These are phyloP conservation scores for Cardamine occulta DNA, from an alignment of 345 rosid species.

Conservation along the genomic window DNA sequence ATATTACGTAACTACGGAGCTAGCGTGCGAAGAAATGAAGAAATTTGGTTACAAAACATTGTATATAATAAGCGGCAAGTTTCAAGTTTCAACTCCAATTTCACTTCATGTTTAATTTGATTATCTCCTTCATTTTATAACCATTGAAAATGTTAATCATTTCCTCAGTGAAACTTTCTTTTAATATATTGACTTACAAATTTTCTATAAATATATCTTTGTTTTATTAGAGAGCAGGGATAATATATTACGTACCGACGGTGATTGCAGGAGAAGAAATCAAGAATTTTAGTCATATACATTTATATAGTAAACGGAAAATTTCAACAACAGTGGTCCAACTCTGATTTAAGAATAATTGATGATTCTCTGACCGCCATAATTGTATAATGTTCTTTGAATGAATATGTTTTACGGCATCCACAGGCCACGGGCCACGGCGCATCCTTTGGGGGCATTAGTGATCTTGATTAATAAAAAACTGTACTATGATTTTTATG, in stretches of 20 bases:
- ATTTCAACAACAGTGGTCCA: constrained; percentile 27
- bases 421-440: neutral
- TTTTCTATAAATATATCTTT: neutral
- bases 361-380: constrained; percentile 4
- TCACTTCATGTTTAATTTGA: neutral
- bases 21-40: neutral
- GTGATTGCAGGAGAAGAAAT: constrained; percentile 10
- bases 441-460: neutral
- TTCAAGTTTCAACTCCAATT: neutral
- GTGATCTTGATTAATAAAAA: neutral
- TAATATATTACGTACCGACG: constrained; percentile 30
- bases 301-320: neutral
- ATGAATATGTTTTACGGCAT: neutral
- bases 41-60: neutral
- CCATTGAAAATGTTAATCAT: neutral
- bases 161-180: neutral
- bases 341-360: neutral
- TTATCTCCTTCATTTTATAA: neutral
- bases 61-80: neutral
- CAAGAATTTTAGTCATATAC: constrained; percentile 5
- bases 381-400: constrained; percentile 7
- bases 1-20: constrained; percentile 5
- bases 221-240: constrained; percentile 19
- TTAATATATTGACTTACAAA: neutral
- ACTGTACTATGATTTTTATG: neutral